A percentile compares a stretch with the other conserved stretches of the same genome.
Conservation (phyloP, 169 alveolate genomes). For the Plasmodium vivax region DNA sequence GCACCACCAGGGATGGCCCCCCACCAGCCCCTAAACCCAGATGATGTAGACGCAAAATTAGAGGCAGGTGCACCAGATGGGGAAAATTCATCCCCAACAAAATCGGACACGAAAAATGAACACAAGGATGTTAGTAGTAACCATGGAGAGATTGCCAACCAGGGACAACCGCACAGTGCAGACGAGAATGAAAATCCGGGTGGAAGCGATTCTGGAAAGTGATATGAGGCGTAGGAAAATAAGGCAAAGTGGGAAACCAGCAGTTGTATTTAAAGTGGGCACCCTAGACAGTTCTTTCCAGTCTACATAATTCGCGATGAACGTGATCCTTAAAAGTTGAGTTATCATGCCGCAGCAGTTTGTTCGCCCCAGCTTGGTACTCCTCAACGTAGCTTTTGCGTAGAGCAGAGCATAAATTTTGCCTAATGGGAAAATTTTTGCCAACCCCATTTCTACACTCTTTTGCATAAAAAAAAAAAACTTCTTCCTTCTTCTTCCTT, state of each 20-base stretch:
- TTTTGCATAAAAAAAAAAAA: background rate
- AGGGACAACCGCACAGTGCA: background rate
- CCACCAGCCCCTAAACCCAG: background rate
- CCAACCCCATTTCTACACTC: background rate
- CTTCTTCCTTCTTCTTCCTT: background rate
- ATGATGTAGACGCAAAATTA: background rate
- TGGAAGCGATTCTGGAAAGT: background rate
- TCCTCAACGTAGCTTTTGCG: background rate
- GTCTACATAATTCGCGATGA: background rate
- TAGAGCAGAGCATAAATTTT: background rate
- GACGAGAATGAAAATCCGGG: background rate
- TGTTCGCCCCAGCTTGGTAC: background rate
- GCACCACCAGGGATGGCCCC: constrained; percentile 9
- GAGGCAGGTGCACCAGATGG: background rate
- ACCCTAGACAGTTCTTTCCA: background rate
- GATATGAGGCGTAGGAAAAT: background rate
- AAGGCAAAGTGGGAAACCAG: background rate
- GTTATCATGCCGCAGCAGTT: background rate
- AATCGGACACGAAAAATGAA: background rate
- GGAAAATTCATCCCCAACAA: background rate
- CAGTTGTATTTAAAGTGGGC: background rate
- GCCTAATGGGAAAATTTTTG: background rate
- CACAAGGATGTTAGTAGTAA: background rate
- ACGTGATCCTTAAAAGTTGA: background rate
- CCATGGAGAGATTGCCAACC: background rate